These are phyloP conservation scores for Pichia sp. DNA, from an alignment of 1,139 yeast species.

Conservation along the genomic window DNA sequence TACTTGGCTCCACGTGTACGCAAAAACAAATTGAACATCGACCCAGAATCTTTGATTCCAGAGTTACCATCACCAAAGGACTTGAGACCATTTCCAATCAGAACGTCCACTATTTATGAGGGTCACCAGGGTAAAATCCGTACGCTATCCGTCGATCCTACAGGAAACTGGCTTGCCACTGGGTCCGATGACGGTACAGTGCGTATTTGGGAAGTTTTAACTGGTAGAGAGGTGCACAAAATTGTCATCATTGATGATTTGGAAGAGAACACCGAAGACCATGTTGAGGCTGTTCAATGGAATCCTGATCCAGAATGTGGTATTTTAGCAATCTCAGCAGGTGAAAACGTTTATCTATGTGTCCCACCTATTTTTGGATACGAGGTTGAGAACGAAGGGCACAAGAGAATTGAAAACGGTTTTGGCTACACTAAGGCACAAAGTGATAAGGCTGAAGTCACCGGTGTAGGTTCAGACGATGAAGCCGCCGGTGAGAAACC, in stretches of 20 bases:
- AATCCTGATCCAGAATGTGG: conserved; percentile 75
- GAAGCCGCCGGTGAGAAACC: conserved; percentile 33
- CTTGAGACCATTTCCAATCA: conserved; percentile 95
- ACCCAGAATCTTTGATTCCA: conserved; percentile 93
- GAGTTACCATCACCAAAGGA: conserved; percentile 96
- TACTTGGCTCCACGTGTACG: conserved; percentile 96
- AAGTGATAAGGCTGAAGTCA: conserved; percentile 45
- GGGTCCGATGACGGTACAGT: conserved; percentile 97
- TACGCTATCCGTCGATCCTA: conserved; percentile 77
- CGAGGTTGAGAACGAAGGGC: conserved; percentile 78
- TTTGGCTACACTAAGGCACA: conserved; percentile 87
- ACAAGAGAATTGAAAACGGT: conserved; percentile 78
- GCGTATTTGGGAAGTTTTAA: conserved; percentile 92
- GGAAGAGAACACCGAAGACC: conserved; percentile 58
- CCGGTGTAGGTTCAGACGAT: conserved; percentile 36
- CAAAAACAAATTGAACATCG: conserved; percentile 84
- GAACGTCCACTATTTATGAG: conserved; percentile 73
- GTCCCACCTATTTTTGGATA: conserved; percentile 92
- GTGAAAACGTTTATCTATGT: conserved; percentile 69
- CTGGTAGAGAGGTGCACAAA: conserved; percentile 89
- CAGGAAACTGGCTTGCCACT: conserved; percentile 93
- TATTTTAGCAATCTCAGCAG: conserved; percentile 77
- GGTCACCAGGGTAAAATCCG: conserved; percentile 87
- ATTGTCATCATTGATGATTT: conserved; percentile 47
- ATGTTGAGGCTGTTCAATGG: conserved; percentile 84